A percentile compares a stretch with the other conserved stretches of the same genome.
Evolutionary conservation across 106 monocot species (phyloP).

Genomic region (Cymbidium sinense): DNA sequence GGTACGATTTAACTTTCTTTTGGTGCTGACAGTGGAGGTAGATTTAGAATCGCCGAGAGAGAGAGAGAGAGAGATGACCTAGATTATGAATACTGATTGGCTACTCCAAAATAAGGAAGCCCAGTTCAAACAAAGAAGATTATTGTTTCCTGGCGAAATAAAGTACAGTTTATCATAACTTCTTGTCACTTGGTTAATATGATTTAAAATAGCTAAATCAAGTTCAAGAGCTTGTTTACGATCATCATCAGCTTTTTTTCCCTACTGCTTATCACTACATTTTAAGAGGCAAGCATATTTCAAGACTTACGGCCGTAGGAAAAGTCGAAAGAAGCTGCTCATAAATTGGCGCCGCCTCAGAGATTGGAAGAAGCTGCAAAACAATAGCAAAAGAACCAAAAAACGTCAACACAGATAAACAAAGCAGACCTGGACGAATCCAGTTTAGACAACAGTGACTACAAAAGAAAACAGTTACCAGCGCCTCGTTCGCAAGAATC

Average conservation of each 20-base stretch:
- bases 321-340: conserved; percentile 81
- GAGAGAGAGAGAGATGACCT: too few species aligned
- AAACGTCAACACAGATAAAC: neutral
- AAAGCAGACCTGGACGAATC: neutral
- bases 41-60: too few species aligned
- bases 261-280: neutral
- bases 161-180: too few species aligned
- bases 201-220: neutral
- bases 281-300: too few species aligned
- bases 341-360: conserved; percentile 71
- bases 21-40: too few species aligned
- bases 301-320: conserved; percentile 71
- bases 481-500: conserved; percentile 77
- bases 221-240: neutral
- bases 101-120: too few species aligned
- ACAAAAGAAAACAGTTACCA: conserved; percentile 24
- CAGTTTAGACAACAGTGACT: too few species aligned
- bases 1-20: too few species aligned
- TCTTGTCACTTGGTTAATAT: neutral
- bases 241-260: neutral
- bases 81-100: too few species aligned
- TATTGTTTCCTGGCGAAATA: too few species aligned
- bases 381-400: neutral
- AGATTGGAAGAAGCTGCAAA: conserved; percentile 57
- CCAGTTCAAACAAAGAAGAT: too few species aligned